These are phyloP conservation scores for Boletus patriciae DNA, from an alignment of 768 basidiomycete genomes.

Conservation along the genomic window DNA sequence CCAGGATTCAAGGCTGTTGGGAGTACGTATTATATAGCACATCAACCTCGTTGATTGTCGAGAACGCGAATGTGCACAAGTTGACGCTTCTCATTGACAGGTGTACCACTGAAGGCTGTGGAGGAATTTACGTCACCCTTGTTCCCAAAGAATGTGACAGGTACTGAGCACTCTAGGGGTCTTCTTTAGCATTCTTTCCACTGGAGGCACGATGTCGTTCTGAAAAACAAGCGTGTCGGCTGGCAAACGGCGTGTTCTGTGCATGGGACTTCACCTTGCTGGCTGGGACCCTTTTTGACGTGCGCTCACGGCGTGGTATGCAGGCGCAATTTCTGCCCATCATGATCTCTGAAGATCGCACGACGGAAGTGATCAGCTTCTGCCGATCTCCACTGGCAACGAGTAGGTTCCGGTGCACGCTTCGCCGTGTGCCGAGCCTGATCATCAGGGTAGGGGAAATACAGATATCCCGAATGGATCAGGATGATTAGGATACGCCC, in stretches of 20 bases:
- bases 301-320: constrained; percentile 9
- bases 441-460: neutral
- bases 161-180: constrained; percentile 39
- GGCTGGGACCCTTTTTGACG: constrained; percentile 1
- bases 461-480: neutral
- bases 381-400: constrained; percentile 53
- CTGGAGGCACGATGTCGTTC: constrained; percentile 54
- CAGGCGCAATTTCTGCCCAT: constrained; percentile 63
- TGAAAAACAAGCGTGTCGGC: constrained; percentile 54
- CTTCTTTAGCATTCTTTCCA: constrained; percentile 52
- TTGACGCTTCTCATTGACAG: constrained; percentile 37
- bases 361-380: constrained; percentile 55
- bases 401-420: constrained; percentile 42
- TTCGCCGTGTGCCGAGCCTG: neutral
- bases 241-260: constrained; percentile 64
- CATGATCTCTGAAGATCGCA: constrained; percentile 46
- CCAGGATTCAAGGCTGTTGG: constrained; percentile 32
- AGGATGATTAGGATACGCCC: constrained; percentile 36
- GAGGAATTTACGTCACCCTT: constrained; percentile 2
- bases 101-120: constrained; percentile 17
- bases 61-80: constrained; percentile 41
- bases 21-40: constrained; percentile 46
- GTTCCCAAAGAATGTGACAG: neutral
- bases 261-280: constrained; percentile 35
- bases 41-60: constrained; percentile 47